phyloP scores from a whole-genome alignment of 2,329 filamentous ascomycete species.

The Blastomyces gilchristii region DNA sequence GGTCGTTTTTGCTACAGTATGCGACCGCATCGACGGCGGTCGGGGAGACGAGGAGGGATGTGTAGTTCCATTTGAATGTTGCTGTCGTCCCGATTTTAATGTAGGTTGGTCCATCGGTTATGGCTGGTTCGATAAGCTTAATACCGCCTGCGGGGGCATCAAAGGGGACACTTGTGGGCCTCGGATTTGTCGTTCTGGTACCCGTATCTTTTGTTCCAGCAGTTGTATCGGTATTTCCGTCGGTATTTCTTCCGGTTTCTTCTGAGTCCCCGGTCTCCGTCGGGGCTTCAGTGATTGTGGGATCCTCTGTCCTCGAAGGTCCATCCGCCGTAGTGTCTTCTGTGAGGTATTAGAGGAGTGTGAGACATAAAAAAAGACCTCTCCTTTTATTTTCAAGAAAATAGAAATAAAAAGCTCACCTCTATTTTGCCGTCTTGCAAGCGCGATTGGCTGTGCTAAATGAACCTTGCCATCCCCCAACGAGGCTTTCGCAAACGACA shows the following conservation, averaged over 20 bases:
- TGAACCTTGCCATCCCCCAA: conserved; percentile 19
- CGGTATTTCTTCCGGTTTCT: conserved; percentile 13
- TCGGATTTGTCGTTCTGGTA: conserved; percentile 19
- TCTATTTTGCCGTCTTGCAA: conserved; percentile 18
- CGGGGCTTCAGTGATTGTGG: conserved; percentile 15
- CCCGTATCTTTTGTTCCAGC: conserved; percentile 14
- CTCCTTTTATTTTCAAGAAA: not conserved
- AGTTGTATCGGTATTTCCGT: conserved; percentile 14
- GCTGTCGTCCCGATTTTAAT: conserved; percentile 54
- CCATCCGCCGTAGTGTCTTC: conserved; percentile 18
- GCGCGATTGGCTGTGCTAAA: conserved; percentile 13
- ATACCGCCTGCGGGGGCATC: conserved; percentile 49
- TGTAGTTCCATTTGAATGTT: conserved; percentile 61
- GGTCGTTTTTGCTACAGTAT: conserved; percentile 48
- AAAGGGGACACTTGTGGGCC: conserved; percentile 36
- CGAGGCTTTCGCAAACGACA: conserved; percentile 25
- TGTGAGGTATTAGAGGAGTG: not conserved
- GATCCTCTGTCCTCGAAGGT: conserved; percentile 12
- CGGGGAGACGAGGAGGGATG: conserved; percentile 50
- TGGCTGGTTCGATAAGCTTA: conserved; percentile 50
- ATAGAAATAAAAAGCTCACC: conserved; percentile 16
- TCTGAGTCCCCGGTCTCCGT: conserved; percentile 15
- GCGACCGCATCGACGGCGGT: conserved; percentile 52
- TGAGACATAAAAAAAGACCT: not conserved
- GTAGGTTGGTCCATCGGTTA: conserved; percentile 42